Conservation (phyloP, 2,329 filamentous ascomycete genomes). For the Graphilbum fragrans region DNA sequence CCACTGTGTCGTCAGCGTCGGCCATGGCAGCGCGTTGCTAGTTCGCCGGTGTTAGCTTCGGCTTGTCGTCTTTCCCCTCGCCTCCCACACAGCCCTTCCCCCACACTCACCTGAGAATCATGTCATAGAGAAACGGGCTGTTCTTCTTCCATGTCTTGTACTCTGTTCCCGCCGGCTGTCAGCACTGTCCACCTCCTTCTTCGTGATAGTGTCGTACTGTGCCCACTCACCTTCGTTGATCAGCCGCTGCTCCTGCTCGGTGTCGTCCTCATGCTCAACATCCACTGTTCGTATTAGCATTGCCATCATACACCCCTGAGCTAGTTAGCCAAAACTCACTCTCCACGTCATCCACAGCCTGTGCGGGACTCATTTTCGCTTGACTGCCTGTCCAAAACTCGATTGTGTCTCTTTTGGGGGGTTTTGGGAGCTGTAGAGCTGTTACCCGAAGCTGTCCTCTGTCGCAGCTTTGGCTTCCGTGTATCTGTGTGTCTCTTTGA, state of each 20-base stretch:
- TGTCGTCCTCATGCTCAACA: constrained; percentile 54
- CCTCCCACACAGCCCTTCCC: constrained; percentile 3
- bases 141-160: constrained; percentile 99
- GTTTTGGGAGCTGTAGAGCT: too few species aligned
- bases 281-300: constrained; percentile 21
- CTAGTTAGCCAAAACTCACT: constrained; percentile 17
- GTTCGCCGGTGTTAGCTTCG: constrained; percentile 1
- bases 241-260: constrained; percentile 67
- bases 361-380: constrained; percentile 31
- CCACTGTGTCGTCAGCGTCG: constrained; percentile 95
- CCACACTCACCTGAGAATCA: constrained; percentile 62
- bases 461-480: too few species aligned
- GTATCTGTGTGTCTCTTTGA: too few species aligned
- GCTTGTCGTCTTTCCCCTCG: too few species aligned
- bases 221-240: constrained; percentile 69
- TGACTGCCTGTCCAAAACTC: not conserved
- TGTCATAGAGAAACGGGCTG: constrained; percentile 93
- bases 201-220: not conserved
- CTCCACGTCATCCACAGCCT: constrained; percentile 36
- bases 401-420: too few species aligned
- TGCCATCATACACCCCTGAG: not conserved
- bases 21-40: constrained; percentile 90
- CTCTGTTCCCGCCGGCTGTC: constrained; percentile 36
- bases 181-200: not conserved
- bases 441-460: too few species aligned